phyloP scores from a whole-genome alignment of 1,284 basidiomycete genomes.

The Boletus semigastroideus region DNA sequence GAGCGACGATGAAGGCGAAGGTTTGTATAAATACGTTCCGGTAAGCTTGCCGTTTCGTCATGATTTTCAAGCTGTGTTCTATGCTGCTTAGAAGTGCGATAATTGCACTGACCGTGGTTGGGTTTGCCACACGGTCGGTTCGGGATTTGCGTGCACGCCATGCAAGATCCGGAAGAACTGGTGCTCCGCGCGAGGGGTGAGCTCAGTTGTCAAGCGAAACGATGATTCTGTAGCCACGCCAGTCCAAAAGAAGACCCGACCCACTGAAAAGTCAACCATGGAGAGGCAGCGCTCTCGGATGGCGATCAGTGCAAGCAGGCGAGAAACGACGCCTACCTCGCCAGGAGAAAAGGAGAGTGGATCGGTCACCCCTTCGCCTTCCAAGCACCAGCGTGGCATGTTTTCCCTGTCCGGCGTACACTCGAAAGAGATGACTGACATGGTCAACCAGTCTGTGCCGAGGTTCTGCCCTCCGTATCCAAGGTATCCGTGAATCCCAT shows the following conservation, averaged over 20 bases:
- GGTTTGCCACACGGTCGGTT: not conserved
- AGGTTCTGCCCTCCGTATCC: not conserved
- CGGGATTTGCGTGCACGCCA: not conserved
- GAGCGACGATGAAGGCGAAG: not conserved
- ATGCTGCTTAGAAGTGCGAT: not conserved
- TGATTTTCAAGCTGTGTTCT: not conserved
- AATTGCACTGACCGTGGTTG: not conserved
- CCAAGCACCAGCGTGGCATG: not conserved
- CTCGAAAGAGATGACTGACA: not conserved
- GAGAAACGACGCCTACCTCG: not conserved
- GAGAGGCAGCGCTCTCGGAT: not conserved
- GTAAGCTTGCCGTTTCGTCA: not conserved
- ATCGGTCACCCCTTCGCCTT: not conserved
- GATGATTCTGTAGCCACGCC: not conserved
- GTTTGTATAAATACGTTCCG: not conserved
- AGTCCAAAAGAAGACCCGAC: not conserved
- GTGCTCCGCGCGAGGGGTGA: conserved; percentile 1
- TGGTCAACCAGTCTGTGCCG: not conserved
- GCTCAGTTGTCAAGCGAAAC: not conserved
- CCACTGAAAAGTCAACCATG: not conserved
- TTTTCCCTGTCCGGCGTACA: not conserved
- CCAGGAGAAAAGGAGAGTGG: not conserved
- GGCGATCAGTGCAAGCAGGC: not conserved
- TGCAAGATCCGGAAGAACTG: not conserved
- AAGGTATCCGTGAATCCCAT: no score